These are phyloP conservation scores for Castanea mollissima DNA, from an alignment of 306 rosid genomes.

Conservation along the genomic window DNA sequence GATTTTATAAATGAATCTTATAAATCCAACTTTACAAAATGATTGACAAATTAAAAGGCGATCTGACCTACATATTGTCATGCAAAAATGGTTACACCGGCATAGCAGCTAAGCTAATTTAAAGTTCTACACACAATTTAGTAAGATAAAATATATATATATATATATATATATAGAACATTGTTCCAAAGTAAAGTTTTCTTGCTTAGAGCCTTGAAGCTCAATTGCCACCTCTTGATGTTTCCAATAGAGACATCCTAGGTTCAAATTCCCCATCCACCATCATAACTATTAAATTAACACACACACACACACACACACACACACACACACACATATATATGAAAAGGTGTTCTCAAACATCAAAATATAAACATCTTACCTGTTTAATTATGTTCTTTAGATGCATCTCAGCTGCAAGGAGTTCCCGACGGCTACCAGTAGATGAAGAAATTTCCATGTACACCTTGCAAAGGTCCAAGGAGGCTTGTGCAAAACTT, in stretches of 20 bases:
- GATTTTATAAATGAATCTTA: conserved; percentile 17
- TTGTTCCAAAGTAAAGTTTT: background rate
- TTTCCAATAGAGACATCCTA: too few species aligned
- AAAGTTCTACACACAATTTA: background rate
- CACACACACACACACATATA: too few species aligned
- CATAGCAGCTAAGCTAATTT: background rate
- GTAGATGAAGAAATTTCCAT: conserved; percentile 64
- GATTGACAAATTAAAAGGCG: background rate
- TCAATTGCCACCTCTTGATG: too few species aligned
- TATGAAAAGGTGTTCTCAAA: background rate
- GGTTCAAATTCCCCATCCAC: too few species aligned
- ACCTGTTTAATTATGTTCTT: conserved; percentile 82
- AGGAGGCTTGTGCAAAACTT: conserved; percentile 75
- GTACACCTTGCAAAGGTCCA: conserved; percentile 86
- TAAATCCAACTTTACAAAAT: background rate
- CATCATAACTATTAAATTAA: too few species aligned
- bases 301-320: too few species aligned
- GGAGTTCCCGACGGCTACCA: conserved; percentile 59
- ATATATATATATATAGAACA: background rate
- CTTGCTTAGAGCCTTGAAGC: too few species aligned
- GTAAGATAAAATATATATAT: background rate
- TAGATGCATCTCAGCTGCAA: conserved; percentile 83
- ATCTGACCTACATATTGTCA: background rate
- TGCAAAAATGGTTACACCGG: background rate
- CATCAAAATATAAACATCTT: conserved; percentile 24